Conservation (phyloP, 495 filamentous ascomycete species). For the Aspergillus diversus region DNA sequence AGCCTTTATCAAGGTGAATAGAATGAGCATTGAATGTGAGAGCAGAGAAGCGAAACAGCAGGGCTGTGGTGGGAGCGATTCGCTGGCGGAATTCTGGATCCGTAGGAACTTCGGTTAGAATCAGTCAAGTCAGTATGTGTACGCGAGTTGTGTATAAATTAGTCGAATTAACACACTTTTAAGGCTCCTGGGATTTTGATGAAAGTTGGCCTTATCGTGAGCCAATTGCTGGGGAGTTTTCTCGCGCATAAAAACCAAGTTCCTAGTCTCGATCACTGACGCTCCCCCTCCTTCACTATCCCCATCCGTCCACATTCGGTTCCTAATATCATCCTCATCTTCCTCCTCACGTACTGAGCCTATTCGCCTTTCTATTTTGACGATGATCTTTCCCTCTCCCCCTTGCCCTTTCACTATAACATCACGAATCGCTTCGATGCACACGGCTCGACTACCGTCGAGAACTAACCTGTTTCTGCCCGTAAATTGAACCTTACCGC, state of each 20-base stretch:
- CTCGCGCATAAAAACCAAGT: slow-evolving; percentile 64
- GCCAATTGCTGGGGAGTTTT: slow-evolving; percentile 40
- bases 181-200: slow-evolving; percentile 33
- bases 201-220: slow-evolving; percentile 34
- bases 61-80: slow-evolving; percentile 61
- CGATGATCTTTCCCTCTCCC: slow-evolving; percentile 63
- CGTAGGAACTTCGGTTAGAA: slow-evolving; percentile 34
- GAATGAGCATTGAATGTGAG: slow-evolving; percentile 84
- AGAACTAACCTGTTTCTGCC: slow-evolving; percentile 35
- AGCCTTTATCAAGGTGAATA: slow-evolving; percentile 80
- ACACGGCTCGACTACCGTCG: slow-evolving; percentile 56
- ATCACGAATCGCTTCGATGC: slow-evolving; percentile 66
- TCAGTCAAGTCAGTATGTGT: slow-evolving; percentile 25
- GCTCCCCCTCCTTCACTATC: slow-evolving; percentile 41
- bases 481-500: slow-evolving; percentile 55
- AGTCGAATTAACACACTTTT: slow-evolving; percentile 37
- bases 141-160: slow-evolving; percentile 1
- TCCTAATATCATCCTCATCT: slow-evolving; percentile 37
- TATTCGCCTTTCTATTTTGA: slow-evolving; percentile 58
- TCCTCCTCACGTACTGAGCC: slow-evolving; percentile 42
- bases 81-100: slow-evolving; percentile 61
- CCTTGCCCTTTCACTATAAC: slow-evolving; percentile 58
- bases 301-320: slow-evolving; percentile 48
- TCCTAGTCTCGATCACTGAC: slow-evolving; percentile 55
- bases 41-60: slow-evolving; percentile 85